Evolutionary conservation across 2,329 filamentous ascomycete species (phyloP).

Genomic region (Ambrosiella cleistominuta): DNA sequence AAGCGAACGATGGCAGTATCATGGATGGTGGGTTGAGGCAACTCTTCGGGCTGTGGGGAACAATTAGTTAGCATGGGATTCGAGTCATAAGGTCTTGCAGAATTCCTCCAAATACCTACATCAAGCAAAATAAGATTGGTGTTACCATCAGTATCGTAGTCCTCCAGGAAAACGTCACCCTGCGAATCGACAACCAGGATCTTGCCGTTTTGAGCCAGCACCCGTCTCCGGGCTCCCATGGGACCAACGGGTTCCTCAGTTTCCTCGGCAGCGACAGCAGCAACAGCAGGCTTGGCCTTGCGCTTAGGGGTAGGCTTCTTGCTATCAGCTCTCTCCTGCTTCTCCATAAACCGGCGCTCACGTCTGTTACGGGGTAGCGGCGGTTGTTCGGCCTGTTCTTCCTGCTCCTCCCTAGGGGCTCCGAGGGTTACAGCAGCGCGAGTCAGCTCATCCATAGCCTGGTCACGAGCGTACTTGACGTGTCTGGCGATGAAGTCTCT

Average conservation of each 20-base stretch:
- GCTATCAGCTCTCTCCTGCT: constrained; percentile 54
- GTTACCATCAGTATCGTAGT: constrained; percentile 72
- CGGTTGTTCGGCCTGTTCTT: constrained; percentile 20
- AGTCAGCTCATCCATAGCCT: constrained; percentile 78
- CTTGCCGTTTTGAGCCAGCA: constrained; percentile 90
- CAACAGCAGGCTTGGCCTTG: constrained; percentile 21
- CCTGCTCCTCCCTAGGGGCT: constrained; percentile 28
- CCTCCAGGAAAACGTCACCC: constrained; percentile 90
- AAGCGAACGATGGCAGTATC: constrained; percentile 72
- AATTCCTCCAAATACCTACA: constrained; percentile 34
- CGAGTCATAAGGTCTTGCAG: neutral
- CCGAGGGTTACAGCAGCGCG: constrained; percentile 27
- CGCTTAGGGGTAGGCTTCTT: constrained; percentile 33
- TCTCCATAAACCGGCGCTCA: constrained; percentile 77
- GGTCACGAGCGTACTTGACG: constrained; percentile 71
- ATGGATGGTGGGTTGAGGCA: constrained; percentile 55
- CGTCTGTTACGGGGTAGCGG: constrained; percentile 57
- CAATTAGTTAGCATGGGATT: constrained; percentile 15
- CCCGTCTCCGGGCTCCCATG: constrained; percentile 64
- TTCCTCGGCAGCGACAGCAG: constrained; percentile 25
- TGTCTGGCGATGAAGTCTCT: constrained; percentile 82
- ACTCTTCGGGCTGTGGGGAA: constrained; percentile 49
- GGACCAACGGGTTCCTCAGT: constrained; percentile 39
- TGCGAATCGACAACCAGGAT: constrained; percentile 78
- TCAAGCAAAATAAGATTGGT: constrained; percentile 74